phyloP scores from a whole-genome alignment of 139 green algal species.

The Tetraselmis striata region DNA sequence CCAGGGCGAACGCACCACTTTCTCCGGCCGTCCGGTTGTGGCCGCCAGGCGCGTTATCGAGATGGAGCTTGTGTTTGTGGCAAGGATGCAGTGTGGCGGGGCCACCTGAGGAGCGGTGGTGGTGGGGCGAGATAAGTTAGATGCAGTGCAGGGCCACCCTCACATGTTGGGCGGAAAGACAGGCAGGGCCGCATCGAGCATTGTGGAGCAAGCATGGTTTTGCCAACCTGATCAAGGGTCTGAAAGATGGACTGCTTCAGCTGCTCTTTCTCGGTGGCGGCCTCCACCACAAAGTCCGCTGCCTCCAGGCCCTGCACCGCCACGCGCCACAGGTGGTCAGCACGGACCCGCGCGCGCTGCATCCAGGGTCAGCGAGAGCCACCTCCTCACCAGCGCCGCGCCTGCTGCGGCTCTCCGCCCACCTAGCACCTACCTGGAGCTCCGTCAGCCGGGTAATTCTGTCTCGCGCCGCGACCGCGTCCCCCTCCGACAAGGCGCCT shows the following conservation, averaged over 20 bases:
- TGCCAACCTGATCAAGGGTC: constrained; percentile 40
- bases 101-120: no score
- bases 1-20: constrained; percentile 47
- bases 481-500: constrained; percentile 15
- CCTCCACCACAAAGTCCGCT: constrained; percentile 82
- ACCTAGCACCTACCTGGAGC: constrained; percentile 23
- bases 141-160: no score
- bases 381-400: no score
- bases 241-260: constrained; percentile 75
- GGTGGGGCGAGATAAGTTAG: no score
- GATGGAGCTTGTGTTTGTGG: constrained; percentile 88
- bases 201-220: neutral
- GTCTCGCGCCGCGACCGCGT: constrained; percentile 12
- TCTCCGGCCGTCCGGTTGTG: constrained; percentile 62
- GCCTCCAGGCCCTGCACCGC: constrained; percentile 35
- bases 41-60: constrained; percentile 85
- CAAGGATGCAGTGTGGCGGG: constrained; percentile 62
- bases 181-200: neutral
- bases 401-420: no score
- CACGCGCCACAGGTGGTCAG: no score
- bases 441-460: constrained; percentile 13
- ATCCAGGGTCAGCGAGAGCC: no score
- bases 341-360: no score
- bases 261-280: constrained; percentile 69
- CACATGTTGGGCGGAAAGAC: constrained; percentile 4